Conservation (phyloP, 345 rosid genomes). For the Heritiera fomes region DNA sequence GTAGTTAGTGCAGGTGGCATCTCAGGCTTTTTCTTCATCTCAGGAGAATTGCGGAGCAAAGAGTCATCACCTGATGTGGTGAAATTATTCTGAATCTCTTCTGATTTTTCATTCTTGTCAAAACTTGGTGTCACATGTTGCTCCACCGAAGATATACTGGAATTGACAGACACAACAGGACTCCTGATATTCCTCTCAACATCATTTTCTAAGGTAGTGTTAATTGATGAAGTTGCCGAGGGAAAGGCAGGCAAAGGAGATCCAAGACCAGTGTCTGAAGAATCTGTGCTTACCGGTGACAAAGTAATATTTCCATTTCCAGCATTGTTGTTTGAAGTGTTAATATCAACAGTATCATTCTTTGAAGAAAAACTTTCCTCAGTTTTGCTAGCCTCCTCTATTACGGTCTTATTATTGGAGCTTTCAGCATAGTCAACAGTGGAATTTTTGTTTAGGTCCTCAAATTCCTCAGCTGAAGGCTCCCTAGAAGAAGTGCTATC, state of each 20-base stretch:
- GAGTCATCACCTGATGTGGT: conserved; percentile 18
- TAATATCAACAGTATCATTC: conserved; percentile 21
- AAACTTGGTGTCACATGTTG: conserved; percentile 25
- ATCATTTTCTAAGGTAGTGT: conserved; percentile 18
- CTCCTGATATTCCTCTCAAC: conserved; percentile 17
- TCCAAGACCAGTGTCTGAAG: conserved; percentile 22
- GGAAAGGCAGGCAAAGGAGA: conserved; percentile 33
- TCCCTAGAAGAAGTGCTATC: conserved; percentile 21
- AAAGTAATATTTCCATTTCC: conserved; percentile 28
- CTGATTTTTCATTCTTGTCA: conserved; percentile 30
- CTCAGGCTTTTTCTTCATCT: conserved; percentile 37
- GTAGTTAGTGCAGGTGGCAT: conserved; percentile 49
- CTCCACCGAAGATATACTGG: conserved; percentile 28
- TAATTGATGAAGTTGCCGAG: conserved; percentile 19
- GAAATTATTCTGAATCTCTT: conserved; percentile 32
- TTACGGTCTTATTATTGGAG: conserved; percentile 22
- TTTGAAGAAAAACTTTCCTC: conserved; percentile 30
- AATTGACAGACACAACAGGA: conserved; percentile 28
- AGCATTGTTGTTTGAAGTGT: conserved; percentile 24
- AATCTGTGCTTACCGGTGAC: conserved; percentile 23
- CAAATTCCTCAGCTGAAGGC: conserved; percentile 21
- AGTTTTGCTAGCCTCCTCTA: conserved; percentile 26
- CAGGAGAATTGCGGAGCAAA: conserved; percentile 27
- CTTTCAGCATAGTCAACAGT: neutral
- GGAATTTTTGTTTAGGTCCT: conserved; percentile 20